Base-by-base conservation (phyloP, 345 rosid species). In the Adansonia digitata region DNA sequence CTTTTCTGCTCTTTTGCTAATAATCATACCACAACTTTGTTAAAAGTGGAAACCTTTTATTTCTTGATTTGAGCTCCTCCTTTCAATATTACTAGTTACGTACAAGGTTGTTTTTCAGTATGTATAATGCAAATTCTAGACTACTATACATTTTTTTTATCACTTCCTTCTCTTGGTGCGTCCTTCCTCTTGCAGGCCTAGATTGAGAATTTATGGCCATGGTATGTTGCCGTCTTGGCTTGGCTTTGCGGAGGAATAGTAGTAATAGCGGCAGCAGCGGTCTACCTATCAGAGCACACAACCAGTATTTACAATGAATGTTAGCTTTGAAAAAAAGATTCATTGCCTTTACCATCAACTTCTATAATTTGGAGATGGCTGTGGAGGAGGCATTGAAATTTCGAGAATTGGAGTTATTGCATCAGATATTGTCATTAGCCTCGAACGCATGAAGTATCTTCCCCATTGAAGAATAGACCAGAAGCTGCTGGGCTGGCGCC, bases 41-140 rank as follows among this genome's bases (percentile, higher is more conserved):
- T 43, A 67, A 43, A 14, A 45, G 39, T 45, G 14, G 71, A 6
- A 67, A 45, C 39, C 39, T 26, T 39, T 66, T 26, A 12, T 6
- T 29, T 6, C 71, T 67, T 43, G 55, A 67, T 67, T 45, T 67
- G 71, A 45, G 70, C 59, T 53, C 7, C 34, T 65, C 34, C 46
- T 65, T n/a, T 7, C 31, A 2, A 12, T 65, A 3, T 8, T 62
- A 18, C 45, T 18, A 35, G 5, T 34, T 62, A 67, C 7, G 34
- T 53, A 53, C 59, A 53, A 26, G 59, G 59, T 53, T n/a, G 55
- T 26, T 26, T n/a, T 15, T 67, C 17, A 67, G 71, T 43, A 40
- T 14, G 59, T 53, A 53, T 8, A 53, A 7, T 20, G 59, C 59
- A 27, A 29, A 29, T 26, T 67, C 14, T 15, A 45, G 26, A 66